Evolutionary conservation across 768 basidiomycete species (phyloP).

Genomic region (Tylopilus subfusipes): DNA sequence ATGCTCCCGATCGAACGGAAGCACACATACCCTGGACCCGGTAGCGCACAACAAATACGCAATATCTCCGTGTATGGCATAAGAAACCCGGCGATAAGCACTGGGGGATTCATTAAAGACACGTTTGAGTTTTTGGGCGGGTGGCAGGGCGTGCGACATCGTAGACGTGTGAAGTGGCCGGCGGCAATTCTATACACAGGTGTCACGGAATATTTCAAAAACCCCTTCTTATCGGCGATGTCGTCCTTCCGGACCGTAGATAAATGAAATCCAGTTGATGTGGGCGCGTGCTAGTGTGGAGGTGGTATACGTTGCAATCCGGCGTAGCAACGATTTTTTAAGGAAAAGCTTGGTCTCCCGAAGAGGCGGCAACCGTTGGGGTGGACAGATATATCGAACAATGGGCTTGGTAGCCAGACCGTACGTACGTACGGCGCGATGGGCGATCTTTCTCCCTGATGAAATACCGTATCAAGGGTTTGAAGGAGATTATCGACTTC

Average conservation of each 20-base stretch:
- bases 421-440: not conserved
- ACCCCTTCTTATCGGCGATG: not conserved
- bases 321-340: not conserved
- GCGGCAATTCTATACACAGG: slow-evolving; percentile 1
- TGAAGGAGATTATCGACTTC: slow-evolving; percentile 6
- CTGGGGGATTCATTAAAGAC: not conserved
- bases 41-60: not conserved
- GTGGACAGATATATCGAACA: slow-evolving; percentile 8
- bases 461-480: slow-evolving; percentile 3
- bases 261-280: not conserved
- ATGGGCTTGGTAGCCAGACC: not conserved
- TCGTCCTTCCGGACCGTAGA: not conserved
- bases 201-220: not conserved
- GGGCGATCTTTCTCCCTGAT: slow-evolving; percentile 16
- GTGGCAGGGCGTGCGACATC: not conserved
- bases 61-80: slow-evolving; percentile 10
- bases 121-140: slow-evolving; percentile 12
- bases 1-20: not conserved
- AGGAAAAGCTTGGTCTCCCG: not conserved
- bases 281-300: not conserved
- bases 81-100: not conserved
- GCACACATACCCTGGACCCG: not conserved
- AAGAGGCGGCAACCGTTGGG: slow-evolving; percentile 1
- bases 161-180: slow-evolving; percentile 13
- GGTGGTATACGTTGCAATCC: not conserved